These are phyloP conservation scores for Ceratobasidium sp. DNA, from an alignment of 1,284 basidiomycete species.

Conservation along the genomic window DNA sequence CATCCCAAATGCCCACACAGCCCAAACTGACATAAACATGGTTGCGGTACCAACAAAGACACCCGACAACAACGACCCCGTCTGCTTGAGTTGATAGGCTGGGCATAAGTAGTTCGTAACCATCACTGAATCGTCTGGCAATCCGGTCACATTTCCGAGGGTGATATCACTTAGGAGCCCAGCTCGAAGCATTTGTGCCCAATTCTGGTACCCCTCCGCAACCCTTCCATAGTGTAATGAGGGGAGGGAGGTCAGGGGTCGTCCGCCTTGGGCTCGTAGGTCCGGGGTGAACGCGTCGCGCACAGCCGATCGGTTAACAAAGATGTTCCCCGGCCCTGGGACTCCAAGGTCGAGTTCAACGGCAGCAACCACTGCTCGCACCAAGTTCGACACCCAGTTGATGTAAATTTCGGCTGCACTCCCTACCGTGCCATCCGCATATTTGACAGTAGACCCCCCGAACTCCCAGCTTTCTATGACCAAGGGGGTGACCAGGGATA, in stretches of 20 bases:
- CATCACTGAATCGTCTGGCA: conserved; percentile 3
- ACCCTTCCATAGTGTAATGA: not conserved
- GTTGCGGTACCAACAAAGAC: conserved; percentile 29
- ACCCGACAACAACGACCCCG: not conserved
- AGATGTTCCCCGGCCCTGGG: not conserved
- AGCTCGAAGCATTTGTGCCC: not conserved
- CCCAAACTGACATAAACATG: conserved; percentile 24
- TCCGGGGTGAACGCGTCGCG: not conserved
- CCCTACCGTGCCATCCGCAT: not conserved
- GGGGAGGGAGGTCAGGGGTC: not conserved
- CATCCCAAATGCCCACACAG: not conserved
- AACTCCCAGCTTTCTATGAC: not conserved
- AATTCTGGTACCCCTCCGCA: not conserved
- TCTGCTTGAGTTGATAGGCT: not conserved
- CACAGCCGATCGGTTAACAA: not conserved
- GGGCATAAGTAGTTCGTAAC: conserved; percentile 25
- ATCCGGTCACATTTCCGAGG: not conserved
- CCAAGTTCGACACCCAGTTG: not conserved
- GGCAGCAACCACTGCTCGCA: not conserved
- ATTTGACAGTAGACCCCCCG: not conserved
- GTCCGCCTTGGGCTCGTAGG: not conserved
- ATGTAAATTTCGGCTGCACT: not conserved
- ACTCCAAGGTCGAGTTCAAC: not conserved
- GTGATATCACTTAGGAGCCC: not conserved
- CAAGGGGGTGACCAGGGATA: not conserved